Percentiles rank a stretch among this genome's conserved stretches.
These are phyloP conservation scores for Fusarium xylarioides DNA, from an alignment of 2,329 filamentous ascomycete genomes.

Conservation along the genomic window DNA sequence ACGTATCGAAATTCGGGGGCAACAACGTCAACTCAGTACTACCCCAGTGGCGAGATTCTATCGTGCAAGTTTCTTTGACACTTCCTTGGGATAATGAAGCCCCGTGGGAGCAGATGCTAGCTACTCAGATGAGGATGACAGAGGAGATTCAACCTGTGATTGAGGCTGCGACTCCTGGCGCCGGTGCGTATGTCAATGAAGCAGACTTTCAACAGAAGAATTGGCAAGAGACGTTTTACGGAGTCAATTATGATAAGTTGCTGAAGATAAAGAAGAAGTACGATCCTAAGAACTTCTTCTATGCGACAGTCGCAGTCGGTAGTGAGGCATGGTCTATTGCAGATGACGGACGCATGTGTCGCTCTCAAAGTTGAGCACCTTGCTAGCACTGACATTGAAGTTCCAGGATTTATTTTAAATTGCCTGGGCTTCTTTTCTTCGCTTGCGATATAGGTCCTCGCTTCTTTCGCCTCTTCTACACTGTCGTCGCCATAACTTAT, in stretches of 20 bases:
- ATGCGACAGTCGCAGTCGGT: constrained; percentile 58
- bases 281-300: constrained; percentile 58
- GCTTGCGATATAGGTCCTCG: fast-evolving
- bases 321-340: constrained; percentile 57
- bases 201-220: constrained; percentile 55
- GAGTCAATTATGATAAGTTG: constrained; percentile 54
- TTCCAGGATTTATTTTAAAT: background rate
- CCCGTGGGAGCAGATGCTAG: constrained; percentile 44
- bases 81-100: constrained; percentile 43
- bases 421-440: too few species aligned
- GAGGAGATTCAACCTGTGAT: constrained; percentile 39
- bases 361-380: background rate
- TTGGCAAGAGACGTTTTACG: constrained; percentile 57
- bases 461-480: fast-evolving
- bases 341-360: constrained; percentile 31
- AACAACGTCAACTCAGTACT: constrained; percentile 49
- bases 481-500: background rate
- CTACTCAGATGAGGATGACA: constrained; percentile 43
- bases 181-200: constrained; percentile 62
- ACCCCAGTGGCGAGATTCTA: constrained; percentile 52
- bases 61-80: constrained; percentile 44
- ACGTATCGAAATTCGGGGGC: constrained; percentile 40
- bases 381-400: background rate
- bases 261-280: constrained; percentile 59
- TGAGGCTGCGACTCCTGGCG: constrained; percentile 50